Evolutionary conservation across 1,139 yeast genomes (phyloP), one percentile per base, ranked within the genome.

Genomic region (Geotrichum restrictum): DNA sequence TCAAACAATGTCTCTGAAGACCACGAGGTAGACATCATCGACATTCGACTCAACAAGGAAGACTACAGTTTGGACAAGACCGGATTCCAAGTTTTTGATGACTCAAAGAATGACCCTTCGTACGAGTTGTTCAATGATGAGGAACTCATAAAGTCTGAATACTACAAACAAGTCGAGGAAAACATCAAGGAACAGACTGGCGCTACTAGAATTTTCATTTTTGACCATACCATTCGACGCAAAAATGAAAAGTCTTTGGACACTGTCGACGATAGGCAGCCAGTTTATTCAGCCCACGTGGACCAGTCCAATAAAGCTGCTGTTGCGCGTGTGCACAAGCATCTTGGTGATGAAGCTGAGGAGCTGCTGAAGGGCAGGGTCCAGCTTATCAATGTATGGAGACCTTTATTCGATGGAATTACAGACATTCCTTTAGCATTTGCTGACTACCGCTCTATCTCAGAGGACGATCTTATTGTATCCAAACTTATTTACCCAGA

Each of bases 291-390:
- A 8, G 63, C 59, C 11, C 65, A 62, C 47, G 63, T 60, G 33
- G 65, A 62, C 38, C 65, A 62, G 47, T 60, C 65, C 3, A 55
- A 60, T n/a, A 36, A 43, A 39, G 61, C 65, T 1, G 63, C 62
- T 0, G 49, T 51, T 13, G 53, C 51, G 22, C 57, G 65, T 3
- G 63, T 62, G 11, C 55, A 55, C 10, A 19, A 54, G 24, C 64
- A 62, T 45, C 38, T 59, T 24, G 62, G 60, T 1, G 53, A 46
- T 11, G 62, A 59, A 3, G 56, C 53, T 6, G 60, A 61, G 45
- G 45, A 38, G 52, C 59, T 22, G 44, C 59, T 27, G 36, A 55
- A 45, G 51, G 50, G 33, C 55, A 18, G 64, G 16, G 58, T 57
- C 34, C 64, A 59, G 49, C 54, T 62, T 21, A 54, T 62, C 51